Evolutionary conservation across 2,329 filamentous ascomycete genomes (phyloP).

Genomic region (Diplodia seriata): DNA sequence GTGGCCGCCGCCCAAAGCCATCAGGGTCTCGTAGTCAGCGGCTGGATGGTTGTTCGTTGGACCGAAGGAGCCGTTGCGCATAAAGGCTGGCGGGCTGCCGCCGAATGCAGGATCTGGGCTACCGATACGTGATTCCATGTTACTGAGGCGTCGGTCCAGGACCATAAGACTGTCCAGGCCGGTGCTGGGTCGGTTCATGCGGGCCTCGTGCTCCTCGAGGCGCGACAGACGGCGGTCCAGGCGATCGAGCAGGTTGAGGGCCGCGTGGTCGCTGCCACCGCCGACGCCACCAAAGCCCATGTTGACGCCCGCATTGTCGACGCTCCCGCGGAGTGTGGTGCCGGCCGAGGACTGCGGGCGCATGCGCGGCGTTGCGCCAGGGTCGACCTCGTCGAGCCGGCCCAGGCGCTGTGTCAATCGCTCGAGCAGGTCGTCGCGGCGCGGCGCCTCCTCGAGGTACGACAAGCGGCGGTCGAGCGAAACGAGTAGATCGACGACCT

Average conservation of each 20-base stretch:
- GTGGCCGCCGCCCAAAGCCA: neutral
- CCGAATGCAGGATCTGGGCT: neutral
- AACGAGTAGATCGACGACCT: conserved; percentile 32
- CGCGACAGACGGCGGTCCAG: conserved; percentile 28
- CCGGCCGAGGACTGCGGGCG: conserved; percentile 12
- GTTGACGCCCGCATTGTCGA: neutral
- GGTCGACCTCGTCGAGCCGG: conserved; percentile 8
- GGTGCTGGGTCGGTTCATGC: conserved; percentile 6
- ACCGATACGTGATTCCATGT: conserved; percentile 23
- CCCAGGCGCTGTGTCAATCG: conserved; percentile 23
- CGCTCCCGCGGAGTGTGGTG: conserved; percentile 4
- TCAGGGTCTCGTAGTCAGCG: conserved; percentile 3
- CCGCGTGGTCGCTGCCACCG: neutral
- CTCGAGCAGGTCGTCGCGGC: conserved; percentile 30
- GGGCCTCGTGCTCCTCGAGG: conserved; percentile 27
- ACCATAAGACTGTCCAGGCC: conserved; percentile 24
- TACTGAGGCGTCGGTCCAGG: conserved; percentile 22
- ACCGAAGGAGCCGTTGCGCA: neutral
- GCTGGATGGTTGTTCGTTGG: neutral
- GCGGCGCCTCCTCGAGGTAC: conserved; percentile 26
- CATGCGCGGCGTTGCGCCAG: conserved; percentile 4
- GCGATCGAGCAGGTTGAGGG: conserved; percentile 29
- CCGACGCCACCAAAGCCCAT: neutral
- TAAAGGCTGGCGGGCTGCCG: neutral
- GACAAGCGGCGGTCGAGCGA: conserved; percentile 30